Evolutionary conservation across 371 early-diverging fungal species (phyloP).

Genomic region (Lichtheimia corymbifera): DNA sequence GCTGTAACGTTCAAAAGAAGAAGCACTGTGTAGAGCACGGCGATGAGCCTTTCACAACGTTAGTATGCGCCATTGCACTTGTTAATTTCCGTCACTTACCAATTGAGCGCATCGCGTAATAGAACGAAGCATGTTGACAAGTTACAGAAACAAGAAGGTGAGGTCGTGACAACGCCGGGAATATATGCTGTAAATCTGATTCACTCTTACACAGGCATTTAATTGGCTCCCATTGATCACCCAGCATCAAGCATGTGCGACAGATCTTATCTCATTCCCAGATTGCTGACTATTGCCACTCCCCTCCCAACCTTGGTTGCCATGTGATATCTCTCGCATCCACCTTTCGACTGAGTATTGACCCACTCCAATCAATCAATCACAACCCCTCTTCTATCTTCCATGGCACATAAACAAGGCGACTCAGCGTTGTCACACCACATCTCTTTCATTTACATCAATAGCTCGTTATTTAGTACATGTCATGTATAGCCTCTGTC

Average conservation of each 20-base stretch:
- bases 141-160: neutral
- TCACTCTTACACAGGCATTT: neutral
- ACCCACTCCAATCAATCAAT: no score
- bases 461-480: no score
- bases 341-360: no score
- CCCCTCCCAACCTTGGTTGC: no score
- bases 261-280: no score
- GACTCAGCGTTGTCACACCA: no score
- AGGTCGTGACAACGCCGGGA: neutral
- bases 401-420: no score
- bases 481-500: no score
- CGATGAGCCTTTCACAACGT: slow-evolving; percentile 4
- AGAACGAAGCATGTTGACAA: neutral
- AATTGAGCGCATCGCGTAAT: neutral
- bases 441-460: no score
- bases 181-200: neutral
- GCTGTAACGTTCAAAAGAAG: neutral
- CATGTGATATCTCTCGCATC: no score
- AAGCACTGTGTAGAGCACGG: neutral
- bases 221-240: neutral
- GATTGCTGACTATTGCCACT: no score
- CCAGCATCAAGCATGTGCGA: neutral
- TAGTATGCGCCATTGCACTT: neutral
- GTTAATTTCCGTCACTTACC: neutral
- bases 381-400: no score